A percentile compares a stretch with the other conserved stretches of the same genome.
phyloP scores from a whole-genome alignment of 2,329 filamentous ascomycete species.

The Fusarium metavorans region DNA sequence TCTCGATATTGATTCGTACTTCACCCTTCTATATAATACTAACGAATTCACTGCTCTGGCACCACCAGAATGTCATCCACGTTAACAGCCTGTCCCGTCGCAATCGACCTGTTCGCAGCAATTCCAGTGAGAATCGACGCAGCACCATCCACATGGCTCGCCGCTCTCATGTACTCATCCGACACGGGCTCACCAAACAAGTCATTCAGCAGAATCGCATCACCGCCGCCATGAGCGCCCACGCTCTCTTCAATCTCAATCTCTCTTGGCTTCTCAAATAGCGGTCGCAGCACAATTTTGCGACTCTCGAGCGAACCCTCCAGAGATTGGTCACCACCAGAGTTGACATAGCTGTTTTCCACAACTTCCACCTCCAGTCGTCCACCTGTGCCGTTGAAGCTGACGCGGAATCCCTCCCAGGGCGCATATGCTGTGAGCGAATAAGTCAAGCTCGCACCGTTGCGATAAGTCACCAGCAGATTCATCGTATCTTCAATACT shows the following conservation, averaged over 20 bases:
- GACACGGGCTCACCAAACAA: constrained; percentile 65
- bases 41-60: constrained; percentile 2
- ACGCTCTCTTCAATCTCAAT: constrained; percentile 63
- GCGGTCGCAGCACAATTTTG: constrained; percentile 61
- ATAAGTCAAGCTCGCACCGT: constrained; percentile 69
- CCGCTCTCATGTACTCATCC: constrained; percentile 65
- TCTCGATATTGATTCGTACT: background rate
- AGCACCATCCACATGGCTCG: constrained; percentile 69
- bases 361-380: constrained; percentile 72
- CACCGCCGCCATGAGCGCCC: constrained; percentile 71
- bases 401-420: constrained; percentile 70
- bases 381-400: constrained; percentile 69
- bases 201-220: constrained; percentile 67
- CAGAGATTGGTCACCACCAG: constrained; percentile 67
- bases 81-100: constrained; percentile 66
- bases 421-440: constrained; percentile 71
- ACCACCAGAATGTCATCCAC: constrained; percentile 63
- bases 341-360: constrained; percentile 72
- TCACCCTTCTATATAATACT: background rate
- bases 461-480: constrained; percentile 68
- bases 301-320: constrained; percentile 66
- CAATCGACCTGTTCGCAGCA: constrained; percentile 68
- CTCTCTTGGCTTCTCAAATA: constrained; percentile 69
- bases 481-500: constrained; percentile 75
- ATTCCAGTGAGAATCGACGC: constrained; percentile 71